phyloP scores from a whole-genome alignment of 2,329 filamentous ascomycete species.

The Xylogone sp. region DNA sequence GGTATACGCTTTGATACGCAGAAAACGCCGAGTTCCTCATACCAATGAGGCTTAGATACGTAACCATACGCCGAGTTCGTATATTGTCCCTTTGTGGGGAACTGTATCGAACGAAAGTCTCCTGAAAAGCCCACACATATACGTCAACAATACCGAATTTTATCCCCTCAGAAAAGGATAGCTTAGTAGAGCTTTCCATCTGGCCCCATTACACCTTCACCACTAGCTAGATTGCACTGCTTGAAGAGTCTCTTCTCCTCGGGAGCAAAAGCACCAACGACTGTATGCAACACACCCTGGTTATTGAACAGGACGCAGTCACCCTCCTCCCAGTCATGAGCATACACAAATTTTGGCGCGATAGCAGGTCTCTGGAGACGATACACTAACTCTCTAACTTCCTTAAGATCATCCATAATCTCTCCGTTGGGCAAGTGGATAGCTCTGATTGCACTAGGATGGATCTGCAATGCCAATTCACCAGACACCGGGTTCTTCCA shows the following conservation, averaged over 20 bases:
- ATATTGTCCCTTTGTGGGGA: slow-evolving; percentile 9
- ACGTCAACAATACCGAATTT: slow-evolving; percentile 4
- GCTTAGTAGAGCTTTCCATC: slow-evolving; percentile 27
- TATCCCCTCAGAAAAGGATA: neutral
- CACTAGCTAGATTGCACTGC: slow-evolving; percentile 76
- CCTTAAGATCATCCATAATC: slow-evolving; percentile 63
- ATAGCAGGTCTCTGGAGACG: slow-evolving; percentile 70
- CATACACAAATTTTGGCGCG: slow-evolving; percentile 62
- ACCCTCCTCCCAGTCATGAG: slow-evolving; percentile 74
- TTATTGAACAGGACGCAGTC: slow-evolving; percentile 79
- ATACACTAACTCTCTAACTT: slow-evolving; percentile 69
- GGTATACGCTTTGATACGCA: slow-evolving; percentile 31
- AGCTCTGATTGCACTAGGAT: slow-evolving; percentile 67
- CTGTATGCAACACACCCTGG: slow-evolving; percentile 68
- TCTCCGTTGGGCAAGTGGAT: slow-evolving; percentile 64
- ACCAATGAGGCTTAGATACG: slow-evolving; percentile 27
- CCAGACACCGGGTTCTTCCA: slow-evolving; percentile 75
- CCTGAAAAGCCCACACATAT: slow-evolving; percentile 5
- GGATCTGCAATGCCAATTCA: slow-evolving; percentile 66
- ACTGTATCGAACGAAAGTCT: neutral
- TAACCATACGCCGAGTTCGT: slow-evolving; percentile 29
- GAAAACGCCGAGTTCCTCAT: slow-evolving; percentile 29
- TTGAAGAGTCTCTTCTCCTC: slow-evolving; percentile 73
- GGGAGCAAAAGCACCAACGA: slow-evolving; percentile 69
- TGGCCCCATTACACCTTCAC: slow-evolving; percentile 34